Percentiles rank a stretch among this genome's conserved stretches.
Conservation (phyloP, 2,329 filamentous ascomycete species). For the Metarhizium humberi region DNA sequence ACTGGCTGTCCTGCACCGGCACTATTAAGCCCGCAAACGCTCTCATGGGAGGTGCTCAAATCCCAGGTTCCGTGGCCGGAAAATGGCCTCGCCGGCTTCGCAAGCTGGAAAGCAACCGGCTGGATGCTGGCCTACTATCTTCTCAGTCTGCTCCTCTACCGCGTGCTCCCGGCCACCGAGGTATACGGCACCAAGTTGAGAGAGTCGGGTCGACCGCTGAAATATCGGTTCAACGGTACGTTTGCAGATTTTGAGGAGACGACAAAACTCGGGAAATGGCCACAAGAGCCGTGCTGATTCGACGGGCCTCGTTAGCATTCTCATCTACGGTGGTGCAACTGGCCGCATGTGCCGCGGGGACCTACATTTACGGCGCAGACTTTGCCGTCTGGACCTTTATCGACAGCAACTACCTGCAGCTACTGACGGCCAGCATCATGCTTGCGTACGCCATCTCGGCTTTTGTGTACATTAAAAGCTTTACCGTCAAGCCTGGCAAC, state of each 20-base stretch:
- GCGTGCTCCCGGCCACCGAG: constrained; percentile 62
- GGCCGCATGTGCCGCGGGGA: constrained; percentile 58
- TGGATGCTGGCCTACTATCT: constrained; percentile 68
- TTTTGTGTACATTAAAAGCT: constrained; percentile 71
- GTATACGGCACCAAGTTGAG: constrained; percentile 58
- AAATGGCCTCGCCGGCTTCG: constrained; percentile 56
- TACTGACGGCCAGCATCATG: constrained; percentile 72
- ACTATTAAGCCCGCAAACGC: constrained; percentile 55
- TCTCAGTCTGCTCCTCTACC: constrained; percentile 61
- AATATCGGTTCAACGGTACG: constrained; percentile 69
- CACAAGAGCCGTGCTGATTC: neutral
- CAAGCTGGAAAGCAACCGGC: constrained; percentile 54
- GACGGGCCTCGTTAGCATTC: constrained; percentile 47
- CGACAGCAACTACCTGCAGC: constrained; percentile 74
- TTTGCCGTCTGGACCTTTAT: constrained; percentile 87
- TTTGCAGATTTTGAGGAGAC: neutral
- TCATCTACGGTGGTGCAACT: constrained; percentile 62
- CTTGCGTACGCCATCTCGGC: constrained; percentile 61
- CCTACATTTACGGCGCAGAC: constrained; percentile 62
- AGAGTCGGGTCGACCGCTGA: constrained; percentile 55
- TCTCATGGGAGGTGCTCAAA: constrained; percentile 62
- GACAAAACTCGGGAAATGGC: too few relatives aligned
- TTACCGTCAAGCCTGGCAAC: constrained; percentile 65
- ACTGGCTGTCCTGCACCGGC: constrained; percentile 78
- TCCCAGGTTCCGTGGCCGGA: constrained; percentile 67